Base-by-base conservation (phyloP, 2,329 filamentous ascomycete species). In the Cordyceps fumosorosea region DNA sequence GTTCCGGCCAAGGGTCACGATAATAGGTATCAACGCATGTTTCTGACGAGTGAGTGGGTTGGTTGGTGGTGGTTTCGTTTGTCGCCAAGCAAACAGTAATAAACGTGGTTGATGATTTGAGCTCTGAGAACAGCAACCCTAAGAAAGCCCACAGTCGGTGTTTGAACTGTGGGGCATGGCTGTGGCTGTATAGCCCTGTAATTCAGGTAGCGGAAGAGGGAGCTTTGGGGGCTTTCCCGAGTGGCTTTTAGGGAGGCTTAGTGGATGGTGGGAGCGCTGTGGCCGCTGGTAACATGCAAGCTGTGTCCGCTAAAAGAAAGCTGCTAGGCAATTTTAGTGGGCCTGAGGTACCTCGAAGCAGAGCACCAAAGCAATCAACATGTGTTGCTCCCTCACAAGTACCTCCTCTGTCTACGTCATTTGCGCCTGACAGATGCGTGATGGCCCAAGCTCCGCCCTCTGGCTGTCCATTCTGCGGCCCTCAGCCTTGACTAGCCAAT, bases 371-470 rank as follows among this genome's bases (percentile, higher is more conserved):
- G 47, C 20, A 2, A 47, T 47, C 12, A 3, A 3, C 20, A 7
- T 11, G 12, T 7, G 7, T 24, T 52, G 18, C 18, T 34, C 26
- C 26, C n/a, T 20, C 18, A 20, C 4, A n/a, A 34, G n/a, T 53
- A 53, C 32, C 11, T 53, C 24, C 24, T 24, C 29, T 53, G 5
- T 7, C 20, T 40, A 24, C 32, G 60, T 62, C 60, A 62, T 62
- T 62, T 51, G 45, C 37, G 51, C 59, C 59, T 62, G 52, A 56
- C 37, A 52, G 26, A 52, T 47, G 34, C 24, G 34, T 24, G 34
- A 37, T 60, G 57, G 57, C 57, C 47, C 37, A 60, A 45, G 57
- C 34, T 60, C 34, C 57, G 34, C 57, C 47, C 20, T 22, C n/a
- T 47, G n/a, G 18, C 42, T 44, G 18, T 18, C 18, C 44, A 11